These are phyloP conservation scores for Trapa bicornis DNA, from an alignment of 345 rosid species.

Conservation along the genomic window DNA sequence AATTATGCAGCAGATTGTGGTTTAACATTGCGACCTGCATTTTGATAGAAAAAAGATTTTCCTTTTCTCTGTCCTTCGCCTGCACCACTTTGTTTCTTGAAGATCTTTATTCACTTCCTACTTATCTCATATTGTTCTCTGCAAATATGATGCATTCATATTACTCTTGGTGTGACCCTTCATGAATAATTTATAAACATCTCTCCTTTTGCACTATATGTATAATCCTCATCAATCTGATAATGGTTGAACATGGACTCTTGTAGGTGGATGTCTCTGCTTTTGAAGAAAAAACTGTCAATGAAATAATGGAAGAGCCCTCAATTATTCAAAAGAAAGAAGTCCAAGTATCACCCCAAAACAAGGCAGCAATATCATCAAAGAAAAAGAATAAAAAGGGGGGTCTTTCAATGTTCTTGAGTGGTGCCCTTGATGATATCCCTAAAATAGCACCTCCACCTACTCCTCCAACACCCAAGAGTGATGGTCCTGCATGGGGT, in stretches of 20 bases:
- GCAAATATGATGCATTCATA: not conserved
- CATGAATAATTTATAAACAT: too few species aligned
- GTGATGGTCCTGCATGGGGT: slow-evolving; percentile 95
- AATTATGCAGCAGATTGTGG: too few species aligned
- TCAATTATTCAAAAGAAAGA: slow-evolving; percentile 25
- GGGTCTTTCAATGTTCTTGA: slow-evolving; percentile 92
- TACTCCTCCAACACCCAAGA: slow-evolving; percentile 51
- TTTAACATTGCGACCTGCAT: too few species aligned
- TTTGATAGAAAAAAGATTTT: too few species aligned
- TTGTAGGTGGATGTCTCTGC: slow-evolving; percentile 27
- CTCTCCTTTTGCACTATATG: not conserved
- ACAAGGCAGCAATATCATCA: slow-evolving; percentile 25
- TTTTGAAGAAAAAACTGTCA: slow-evolving; percentile 15
- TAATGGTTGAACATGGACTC: not conserved
- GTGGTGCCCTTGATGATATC: slow-evolving; percentile 82
- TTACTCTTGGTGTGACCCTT: too few species aligned
- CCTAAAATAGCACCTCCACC: slow-evolving; percentile 37
- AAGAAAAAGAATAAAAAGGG: slow-evolving; percentile 89
- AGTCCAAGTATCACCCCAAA: slow-evolving; percentile 22
- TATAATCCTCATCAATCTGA: not conserved
- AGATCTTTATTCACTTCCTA: not conserved
- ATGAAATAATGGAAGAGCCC: slow-evolving; percentile 24
- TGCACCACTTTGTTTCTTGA: not conserved
- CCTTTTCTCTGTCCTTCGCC: too few species aligned
- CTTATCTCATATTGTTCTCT: not conserved